Conservation (phyloP, 192 early-diverging fungal species). For the Umbelopsis vinacea region DNA sequence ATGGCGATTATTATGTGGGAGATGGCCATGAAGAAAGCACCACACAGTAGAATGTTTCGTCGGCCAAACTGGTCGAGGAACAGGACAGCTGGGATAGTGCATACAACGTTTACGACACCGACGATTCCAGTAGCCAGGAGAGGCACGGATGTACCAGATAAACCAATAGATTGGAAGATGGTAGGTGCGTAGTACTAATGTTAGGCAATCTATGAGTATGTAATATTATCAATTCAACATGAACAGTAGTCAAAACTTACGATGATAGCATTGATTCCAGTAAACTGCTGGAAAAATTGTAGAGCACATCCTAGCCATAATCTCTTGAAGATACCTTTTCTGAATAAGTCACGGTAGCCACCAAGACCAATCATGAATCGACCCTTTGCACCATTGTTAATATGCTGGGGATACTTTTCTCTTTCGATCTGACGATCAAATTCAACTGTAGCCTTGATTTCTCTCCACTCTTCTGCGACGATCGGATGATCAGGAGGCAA, state of each 20-base stretch:
- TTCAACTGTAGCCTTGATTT: slow-evolving; percentile 41
- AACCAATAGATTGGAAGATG: slow-evolving; percentile 27
- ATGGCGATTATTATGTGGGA: slow-evolving; percentile 44
- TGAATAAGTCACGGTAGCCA: slow-evolving; percentile 53
- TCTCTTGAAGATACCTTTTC: slow-evolving; percentile 47
- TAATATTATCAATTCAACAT: neutral
- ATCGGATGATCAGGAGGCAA: slow-evolving; percentile 18
- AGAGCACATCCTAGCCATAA: slow-evolving; percentile 10
- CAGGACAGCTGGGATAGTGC: slow-evolving; percentile 21
- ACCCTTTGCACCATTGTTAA: slow-evolving; percentile 9
- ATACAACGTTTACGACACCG: slow-evolving; percentile 31
- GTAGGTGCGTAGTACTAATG: slow-evolving; percentile 26
- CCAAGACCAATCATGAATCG: slow-evolving; percentile 23
- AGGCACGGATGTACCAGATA: slow-evolving; percentile 5
- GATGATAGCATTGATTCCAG: slow-evolving; percentile 30
- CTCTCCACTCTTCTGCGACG: slow-evolving; percentile 37
- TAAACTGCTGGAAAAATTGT: slow-evolving; percentile 31
- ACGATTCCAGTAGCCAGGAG: slow-evolving; percentile 31
- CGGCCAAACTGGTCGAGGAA: slow-evolving; percentile 31
- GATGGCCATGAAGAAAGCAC: slow-evolving; percentile 21
- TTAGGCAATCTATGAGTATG: neutral
- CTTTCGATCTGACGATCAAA: slow-evolving; percentile 34
- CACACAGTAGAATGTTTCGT: slow-evolving; percentile 21
- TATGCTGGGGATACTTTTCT: slow-evolving; percentile 31
- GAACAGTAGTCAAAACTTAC: neutral